Percentiles rank a stretch among this genome's conserved stretches.
Evolutionary conservation across 441 rosid species (phyloP).

Genomic region (Euphorbia schlechtendalii): DNA sequence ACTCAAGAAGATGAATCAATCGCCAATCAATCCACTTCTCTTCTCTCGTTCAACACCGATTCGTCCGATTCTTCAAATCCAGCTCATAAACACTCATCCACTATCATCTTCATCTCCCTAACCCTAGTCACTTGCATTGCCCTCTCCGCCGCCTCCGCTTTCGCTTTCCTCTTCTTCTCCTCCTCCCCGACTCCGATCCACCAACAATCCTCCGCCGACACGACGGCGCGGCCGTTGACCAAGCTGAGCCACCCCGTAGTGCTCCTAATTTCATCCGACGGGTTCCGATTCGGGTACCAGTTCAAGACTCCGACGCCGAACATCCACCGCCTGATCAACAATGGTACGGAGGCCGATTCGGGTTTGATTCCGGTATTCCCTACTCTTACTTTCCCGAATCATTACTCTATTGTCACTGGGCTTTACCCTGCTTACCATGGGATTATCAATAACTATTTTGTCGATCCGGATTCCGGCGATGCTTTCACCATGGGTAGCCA

Average conservation of each 20-base stretch:
- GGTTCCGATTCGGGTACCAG: slow-evolving; percentile 94
- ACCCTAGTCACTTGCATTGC: slow-evolving; percentile 50
- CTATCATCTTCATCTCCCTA: slow-evolving; percentile 47
- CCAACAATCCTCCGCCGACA: slow-evolving; percentile 12
- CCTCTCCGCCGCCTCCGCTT: slow-evolving; percentile 60
- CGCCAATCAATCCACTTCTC: slow-evolving; percentile 33
- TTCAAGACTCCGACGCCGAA: slow-evolving; percentile 64
- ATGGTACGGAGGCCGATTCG: slow-evolving; percentile 82
- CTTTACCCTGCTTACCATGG: slow-evolving; percentile 88
- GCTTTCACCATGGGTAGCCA: slow-evolving; percentile 61
- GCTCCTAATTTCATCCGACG: slow-evolving; percentile 76
- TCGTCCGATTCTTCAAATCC: slow-evolving; percentile 19
- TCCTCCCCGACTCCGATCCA: slow-evolving; percentile 15
- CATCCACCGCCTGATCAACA: slow-evolving; percentile 60
- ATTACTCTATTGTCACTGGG: slow-evolving; percentile 90
- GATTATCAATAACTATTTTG: slow-evolving; percentile 53
- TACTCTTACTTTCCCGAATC: slow-evolving; percentile 84
- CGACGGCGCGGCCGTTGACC: slow-evolving; percentile 45
- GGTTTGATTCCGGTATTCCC: slow-evolving; percentile 92
- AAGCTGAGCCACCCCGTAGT: slow-evolving; percentile 63
- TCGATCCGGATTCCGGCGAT: slow-evolving; percentile 58
- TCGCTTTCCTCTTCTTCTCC: slow-evolving; percentile 69
- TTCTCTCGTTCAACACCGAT: slow-evolving; percentile 45
- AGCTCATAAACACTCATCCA: slow-evolving; percentile 25
- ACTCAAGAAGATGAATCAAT: slow-evolving; percentile 38